Evolutionary conservation across 495 filamentous ascomycete species (phyloP), one percentile per base, ranked within the genome.

Genomic region (Penicillium pulvis): DNA sequence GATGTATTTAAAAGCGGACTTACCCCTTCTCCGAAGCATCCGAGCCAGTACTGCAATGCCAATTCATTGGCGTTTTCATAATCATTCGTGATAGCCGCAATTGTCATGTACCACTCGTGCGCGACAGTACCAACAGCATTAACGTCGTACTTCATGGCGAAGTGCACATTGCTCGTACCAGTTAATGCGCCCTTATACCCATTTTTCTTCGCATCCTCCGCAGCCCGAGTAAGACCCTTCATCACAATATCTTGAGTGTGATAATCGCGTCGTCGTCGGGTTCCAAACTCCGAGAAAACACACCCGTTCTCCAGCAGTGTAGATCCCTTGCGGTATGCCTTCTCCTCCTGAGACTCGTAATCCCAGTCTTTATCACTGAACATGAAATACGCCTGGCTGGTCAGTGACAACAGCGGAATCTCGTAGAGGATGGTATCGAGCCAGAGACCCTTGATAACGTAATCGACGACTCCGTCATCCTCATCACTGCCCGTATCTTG

Each of bases 101-200:
- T 91, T 42, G 90, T 91, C 94, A 98, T 98, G 76, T 96, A 97
- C 95, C 95, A 98, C 74, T 98, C 94, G 61, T 98, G 94, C 0
- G 95, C 94, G 1, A 98, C 93, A 3, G 94, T 98, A 16, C 94
- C 94, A 19, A 98, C 85, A 0, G 93, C 90, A 8, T 83, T 74
- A 28, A 94, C 82, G 20, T 83, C 84, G 70, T 93, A 90, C 67
- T 91, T 90, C 90, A 95, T 95, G 17, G 94, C 94, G 58, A 98
- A 89, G 67, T 98, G 94, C 20, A 98, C 95, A 67, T 98, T 98
- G 71, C 92, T 97, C 1, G 94, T 96, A 1, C 94, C 94, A 2
- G 85, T 85, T 49, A 98, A 80, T 58, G 84, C 85, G 1, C 94
- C 94, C 6, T 76, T 68, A 63, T 83, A 79, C 2, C 87, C 87